Base-by-base conservation (phyloP, 2,329 filamentous ascomycete genomes). In the Fusarium sp. region DNA sequence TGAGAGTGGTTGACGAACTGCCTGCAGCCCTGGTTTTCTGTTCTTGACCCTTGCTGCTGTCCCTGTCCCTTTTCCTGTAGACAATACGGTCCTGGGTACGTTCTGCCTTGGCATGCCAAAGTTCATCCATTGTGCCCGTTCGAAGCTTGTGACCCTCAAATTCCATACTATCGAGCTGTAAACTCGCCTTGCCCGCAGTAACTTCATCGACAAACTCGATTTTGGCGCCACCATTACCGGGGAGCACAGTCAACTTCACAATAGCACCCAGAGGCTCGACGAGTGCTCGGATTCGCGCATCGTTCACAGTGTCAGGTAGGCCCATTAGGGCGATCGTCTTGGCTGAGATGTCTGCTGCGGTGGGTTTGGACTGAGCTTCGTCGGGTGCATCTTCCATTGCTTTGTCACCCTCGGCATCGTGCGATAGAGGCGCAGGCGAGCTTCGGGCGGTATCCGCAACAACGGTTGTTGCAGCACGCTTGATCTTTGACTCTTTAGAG, bases 251-350 rank as follows among this genome's bases (percentile, higher is more conserved):
- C 8, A 98, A 86, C 80, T 95, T 95, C 71, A 91, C 86, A 30
- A 98, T 86, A 3, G 87, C 82, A 2, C 94, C 95, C 48, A 91
- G 87, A 4, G 90, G 87, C 75, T 94, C 92, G 14, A 93, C 90
- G 6, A 97, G 84, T 0, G 91, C 87, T 48, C 90, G 90, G 61
- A 99, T 90, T 35, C 95, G 93, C 3, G 93, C 90, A 77, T 97
- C 94, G 73, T 97, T 98, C 77, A 98, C 90, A 0, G 95, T 98
- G 78, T 98, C 96, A 1, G 96, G 94, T 3, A 99, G 85, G 70
- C 95, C 92, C 82, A 98, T 89, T 33, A 99, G 85, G 15, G 92
- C 92, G 55, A 98, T 87, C 2, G 93, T 96, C 58, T 94, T 91
- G 55, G 91, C 89, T 35, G 85, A 82, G 26, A 89, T 87, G 22